phyloP scores from a whole-genome alignment of 257 asterid genomes.

The Penstemon barbatus region DNA sequence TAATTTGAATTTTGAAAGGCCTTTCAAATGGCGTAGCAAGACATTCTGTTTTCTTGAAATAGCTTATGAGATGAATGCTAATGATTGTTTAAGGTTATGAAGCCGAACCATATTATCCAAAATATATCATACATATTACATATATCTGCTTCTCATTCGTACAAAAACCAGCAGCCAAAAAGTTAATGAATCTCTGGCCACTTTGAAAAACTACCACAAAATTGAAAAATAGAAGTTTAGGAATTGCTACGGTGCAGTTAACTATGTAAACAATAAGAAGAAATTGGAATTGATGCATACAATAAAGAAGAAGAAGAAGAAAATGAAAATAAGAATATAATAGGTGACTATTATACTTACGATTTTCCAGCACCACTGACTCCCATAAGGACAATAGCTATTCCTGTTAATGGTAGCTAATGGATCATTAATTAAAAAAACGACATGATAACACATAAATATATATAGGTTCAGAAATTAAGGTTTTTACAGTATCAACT shows the following conservation, averaged over 20 bases:
- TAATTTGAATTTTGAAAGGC: not conserved
- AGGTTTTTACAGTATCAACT: too few species aligned
- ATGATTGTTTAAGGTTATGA: not conserved
- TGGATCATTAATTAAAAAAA: too few species aligned
- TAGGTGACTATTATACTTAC: conserved; percentile 41
- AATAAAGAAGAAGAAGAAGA: not conserved
- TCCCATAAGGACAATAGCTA: conserved; percentile 76
- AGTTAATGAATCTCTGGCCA: not conserved
- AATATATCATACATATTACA: not conserved
- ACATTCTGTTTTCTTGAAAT: not conserved
- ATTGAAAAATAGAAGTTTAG: not conserved
- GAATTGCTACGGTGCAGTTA: not conserved
- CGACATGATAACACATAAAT: too few species aligned
- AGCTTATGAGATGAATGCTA: not conserved
- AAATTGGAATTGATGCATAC: not conserved
- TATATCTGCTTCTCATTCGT: not conserved
- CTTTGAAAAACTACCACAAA: not conserved
- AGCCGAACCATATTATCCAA: not conserved
- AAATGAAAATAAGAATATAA: not conserved
- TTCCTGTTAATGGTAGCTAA: conserved; percentile 39
- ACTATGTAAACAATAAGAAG: not conserved
- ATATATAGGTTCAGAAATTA: too few species aligned
- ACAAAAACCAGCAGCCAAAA: not conserved
- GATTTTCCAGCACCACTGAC: conserved; percentile 91
- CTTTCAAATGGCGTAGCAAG: not conserved